These are phyloP conservation scores for Cardamine occulta DNA, from an alignment of 345 rosid species.

Conservation along the genomic window DNA sequence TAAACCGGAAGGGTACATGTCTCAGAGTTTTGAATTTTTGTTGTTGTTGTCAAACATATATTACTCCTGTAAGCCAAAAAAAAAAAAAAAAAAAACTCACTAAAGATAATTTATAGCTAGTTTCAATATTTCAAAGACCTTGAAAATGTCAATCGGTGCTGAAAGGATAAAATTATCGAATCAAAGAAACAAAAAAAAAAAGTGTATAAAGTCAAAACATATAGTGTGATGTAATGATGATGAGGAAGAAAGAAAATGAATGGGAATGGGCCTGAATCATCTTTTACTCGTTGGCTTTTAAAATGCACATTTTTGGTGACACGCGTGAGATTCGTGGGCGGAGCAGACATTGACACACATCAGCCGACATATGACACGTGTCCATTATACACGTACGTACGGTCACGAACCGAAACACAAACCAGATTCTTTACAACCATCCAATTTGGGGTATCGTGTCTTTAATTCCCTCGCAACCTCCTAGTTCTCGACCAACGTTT, in stretches of 20 bases:
- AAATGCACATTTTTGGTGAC: constrained; percentile 26
- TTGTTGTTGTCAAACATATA: too few species aligned
- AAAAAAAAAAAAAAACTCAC: too few species aligned
- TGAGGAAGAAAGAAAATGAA: constrained; percentile 23
- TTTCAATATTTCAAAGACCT: neutral
- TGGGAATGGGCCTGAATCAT: constrained; percentile 41
- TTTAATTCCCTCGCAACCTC: constrained; percentile 20
- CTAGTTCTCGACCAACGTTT: neutral
- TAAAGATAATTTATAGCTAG: neutral
- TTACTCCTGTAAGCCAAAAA: too few species aligned
- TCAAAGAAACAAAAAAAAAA: neutral
- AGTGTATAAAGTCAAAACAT: constrained; percentile 31
- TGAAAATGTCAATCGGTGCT: neutral
- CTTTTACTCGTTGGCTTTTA: constrained; percentile 36
- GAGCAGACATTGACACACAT: constrained; percentile 36
- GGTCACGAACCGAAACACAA: constrained; percentile 31
- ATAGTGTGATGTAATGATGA: constrained; percentile 43
- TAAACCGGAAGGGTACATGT: neutral
- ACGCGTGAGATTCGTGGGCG: constrained; percentile 46
- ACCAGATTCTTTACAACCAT: constrained; percentile 38
- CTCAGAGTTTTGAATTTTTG: too few species aligned
- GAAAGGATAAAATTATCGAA: neutral
- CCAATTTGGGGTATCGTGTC: constrained; percentile 37
- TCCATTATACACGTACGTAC: constrained; percentile 18
- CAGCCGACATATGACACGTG: constrained; percentile 22